A percentile compares a stretch with the other conserved stretches of the same genome.
Conservation (phyloP, 2,329 filamentous ascomycete genomes). For the Pseudocercospora crystallina region DNA sequence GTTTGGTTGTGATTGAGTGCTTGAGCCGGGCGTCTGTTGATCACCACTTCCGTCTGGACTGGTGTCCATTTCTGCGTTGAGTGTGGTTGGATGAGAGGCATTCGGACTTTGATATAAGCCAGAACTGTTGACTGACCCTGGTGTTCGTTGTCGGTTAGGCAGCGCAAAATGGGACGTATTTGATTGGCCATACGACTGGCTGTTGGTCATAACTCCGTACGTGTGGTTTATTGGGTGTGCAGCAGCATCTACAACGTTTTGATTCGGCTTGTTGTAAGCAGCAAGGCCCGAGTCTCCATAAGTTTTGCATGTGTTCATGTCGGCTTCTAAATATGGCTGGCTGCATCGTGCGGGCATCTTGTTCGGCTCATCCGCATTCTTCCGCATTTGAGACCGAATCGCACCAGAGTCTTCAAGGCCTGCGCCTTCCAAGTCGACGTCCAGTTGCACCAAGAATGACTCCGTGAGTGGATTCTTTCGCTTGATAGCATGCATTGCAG, state of each 20-base stretch:
- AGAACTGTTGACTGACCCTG: slow-evolving; percentile 22
- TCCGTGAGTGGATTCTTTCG: slow-evolving; percentile 86
- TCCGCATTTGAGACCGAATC: slow-evolving; percentile 22
- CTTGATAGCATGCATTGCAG: slow-evolving; percentile 87
- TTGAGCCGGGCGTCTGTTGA: slow-evolving; percentile 29
- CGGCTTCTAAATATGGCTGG: neutral
- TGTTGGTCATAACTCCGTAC: too few species aligned
- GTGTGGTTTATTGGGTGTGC: too few species aligned
- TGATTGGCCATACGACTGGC: too few species aligned
- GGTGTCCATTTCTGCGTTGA: slow-evolving; percentile 30
- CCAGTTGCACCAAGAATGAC: slow-evolving; percentile 89
- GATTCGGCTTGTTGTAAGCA: slow-evolving; percentile 23
- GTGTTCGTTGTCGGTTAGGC: slow-evolving; percentile 28
- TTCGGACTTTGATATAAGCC: slow-evolving; percentile 23
- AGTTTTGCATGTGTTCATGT: slow-evolving; percentile 8
- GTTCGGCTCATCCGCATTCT: slow-evolving; percentile 2
- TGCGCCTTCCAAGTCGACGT: slow-evolving; percentile 81
- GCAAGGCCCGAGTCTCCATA: slow-evolving; percentile 28
- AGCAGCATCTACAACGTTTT: too few species aligned
- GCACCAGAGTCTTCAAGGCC: slow-evolving; percentile 49
- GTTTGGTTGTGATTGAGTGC: slow-evolving; percentile 25
- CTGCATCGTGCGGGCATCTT: too few species aligned
- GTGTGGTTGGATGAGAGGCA: slow-evolving; percentile 2
- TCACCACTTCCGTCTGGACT: slow-evolving; percentile 33
- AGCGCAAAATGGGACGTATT: slow-evolving; percentile 21